Conservation (phyloP, 129 eudicot species). For the Oenanthe sinensis region DNA sequence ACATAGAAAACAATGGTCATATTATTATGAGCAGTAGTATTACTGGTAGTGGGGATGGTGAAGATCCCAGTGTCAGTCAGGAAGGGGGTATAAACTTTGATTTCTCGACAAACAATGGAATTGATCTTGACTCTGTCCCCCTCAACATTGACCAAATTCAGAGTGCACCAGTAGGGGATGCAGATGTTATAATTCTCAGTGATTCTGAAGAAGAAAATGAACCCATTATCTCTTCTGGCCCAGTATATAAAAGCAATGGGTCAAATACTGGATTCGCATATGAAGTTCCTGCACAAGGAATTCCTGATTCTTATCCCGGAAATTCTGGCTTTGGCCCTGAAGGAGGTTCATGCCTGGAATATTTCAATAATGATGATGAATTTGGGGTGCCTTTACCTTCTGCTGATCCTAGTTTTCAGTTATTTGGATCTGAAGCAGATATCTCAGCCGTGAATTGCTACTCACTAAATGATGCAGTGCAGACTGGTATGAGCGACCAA, state of each 20-base stretch:
- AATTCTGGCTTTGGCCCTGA: constrained; percentile 34
- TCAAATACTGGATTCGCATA: constrained; percentile 20
- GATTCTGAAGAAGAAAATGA: constrained; percentile 59
- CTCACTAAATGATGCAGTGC: constrained; percentile 20
- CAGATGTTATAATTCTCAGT: constrained; percentile 44
- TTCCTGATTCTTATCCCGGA: constrained; percentile 40
- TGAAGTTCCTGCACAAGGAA: constrained; percentile 36
- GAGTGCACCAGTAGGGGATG: constrained; percentile 22
- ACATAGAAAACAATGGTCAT: constrained; percentile 15
- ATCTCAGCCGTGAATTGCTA: constrained; percentile 7
- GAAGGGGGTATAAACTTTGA: constrained; percentile 18
- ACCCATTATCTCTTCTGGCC: constrained; percentile 17
- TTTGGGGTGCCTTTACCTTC: constrained; percentile 14
- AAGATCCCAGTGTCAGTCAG: constrained; percentile 28
- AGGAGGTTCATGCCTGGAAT: constrained; percentile 23
- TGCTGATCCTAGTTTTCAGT: constrained; percentile 2
- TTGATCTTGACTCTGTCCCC: constrained; percentile 21
- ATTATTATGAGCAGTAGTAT: constrained; percentile 56
- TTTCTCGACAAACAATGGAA: constrained; percentile 17
- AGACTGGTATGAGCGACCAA: constrained; percentile 35
- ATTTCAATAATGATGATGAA: constrained; percentile 12
- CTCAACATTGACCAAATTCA: constrained; percentile 20
- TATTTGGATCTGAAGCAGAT: constrained; percentile 7
- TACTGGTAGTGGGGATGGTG: constrained; percentile 37
- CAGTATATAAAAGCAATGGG: constrained; percentile 1